A percentile compares a stretch with the other conserved stretches of the same genome.
Conservation (phyloP, 2,329 filamentous ascomycete species). For the Calonectria hongkongensis region DNA sequence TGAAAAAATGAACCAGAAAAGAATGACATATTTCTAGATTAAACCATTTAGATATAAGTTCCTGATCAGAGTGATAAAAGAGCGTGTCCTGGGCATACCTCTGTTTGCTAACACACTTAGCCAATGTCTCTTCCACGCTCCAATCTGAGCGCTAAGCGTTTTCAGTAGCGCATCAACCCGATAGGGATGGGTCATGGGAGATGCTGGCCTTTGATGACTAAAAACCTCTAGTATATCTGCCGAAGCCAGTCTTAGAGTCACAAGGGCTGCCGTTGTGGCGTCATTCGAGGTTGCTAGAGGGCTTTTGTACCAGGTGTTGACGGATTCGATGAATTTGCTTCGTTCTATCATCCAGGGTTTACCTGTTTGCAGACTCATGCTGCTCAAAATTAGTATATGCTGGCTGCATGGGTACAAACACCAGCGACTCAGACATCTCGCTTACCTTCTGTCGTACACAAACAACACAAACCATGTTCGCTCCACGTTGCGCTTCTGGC, state of each 20-base stretch:
- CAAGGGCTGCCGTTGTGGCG: slow-evolving; percentile 59
- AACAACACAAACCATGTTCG: slow-evolving; percentile 62
- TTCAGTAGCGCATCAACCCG: slow-evolving; percentile 50
- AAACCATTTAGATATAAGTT: no score
- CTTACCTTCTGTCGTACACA: slow-evolving; percentile 63
- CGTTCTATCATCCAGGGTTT: slow-evolving; percentile 65
- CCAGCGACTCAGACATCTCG: not conserved
- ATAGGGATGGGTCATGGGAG: slow-evolving; percentile 37
- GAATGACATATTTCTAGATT: slow-evolving; percentile 53
- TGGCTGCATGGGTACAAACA: not conserved
- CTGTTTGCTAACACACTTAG: slow-evolving; percentile 31
- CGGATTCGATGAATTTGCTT: slow-evolving; percentile 59
- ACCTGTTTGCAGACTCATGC: slow-evolving; percentile 63
- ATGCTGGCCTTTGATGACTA: not conserved
- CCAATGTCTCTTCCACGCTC: slow-evolving; percentile 51
- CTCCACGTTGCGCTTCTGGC: slow-evolving; percentile 59
- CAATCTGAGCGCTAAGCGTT: slow-evolving; percentile 49
- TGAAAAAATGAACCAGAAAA: slow-evolving; percentile 63
- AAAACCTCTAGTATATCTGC: slow-evolving; percentile 56
- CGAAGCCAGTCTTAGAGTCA: slow-evolving; percentile 59
- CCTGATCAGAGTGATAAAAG: no score
- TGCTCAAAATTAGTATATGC: slow-evolving; percentile 35
- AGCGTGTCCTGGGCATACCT: not conserved
- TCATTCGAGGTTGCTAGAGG: slow-evolving; percentile 57
- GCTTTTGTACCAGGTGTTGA: slow-evolving; percentile 59